Evolutionary conservation across 2,329 filamentous ascomycete genomes (phyloP).

Genomic region (Stagonosporopsis chrysanthemi): DNA sequence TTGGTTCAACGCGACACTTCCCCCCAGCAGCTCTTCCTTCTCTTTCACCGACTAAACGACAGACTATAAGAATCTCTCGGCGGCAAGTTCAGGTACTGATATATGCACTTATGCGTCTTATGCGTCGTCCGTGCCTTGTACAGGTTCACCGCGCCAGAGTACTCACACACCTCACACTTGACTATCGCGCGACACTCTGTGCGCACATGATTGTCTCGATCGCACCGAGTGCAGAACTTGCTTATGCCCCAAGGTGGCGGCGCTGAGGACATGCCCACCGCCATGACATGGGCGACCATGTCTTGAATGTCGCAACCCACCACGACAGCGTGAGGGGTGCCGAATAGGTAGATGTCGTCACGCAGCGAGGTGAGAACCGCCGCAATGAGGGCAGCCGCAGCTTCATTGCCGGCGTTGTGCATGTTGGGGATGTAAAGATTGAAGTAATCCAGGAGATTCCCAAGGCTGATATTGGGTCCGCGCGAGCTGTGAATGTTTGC

Average conservation of each 20-base stretch:
- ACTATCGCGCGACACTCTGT: neutral
- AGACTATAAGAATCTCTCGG: neutral
- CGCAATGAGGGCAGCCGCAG: too few relatives aligned
- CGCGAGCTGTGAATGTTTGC: neutral
- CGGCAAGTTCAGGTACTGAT: neutral
- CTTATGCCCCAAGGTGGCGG: neutral
- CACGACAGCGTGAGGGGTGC: neutral
- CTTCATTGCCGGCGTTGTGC: too few relatives aligned
- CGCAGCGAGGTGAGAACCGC: too few relatives aligned
- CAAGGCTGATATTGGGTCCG: conserved; percentile 20
- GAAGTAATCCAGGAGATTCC: conserved; percentile 19
- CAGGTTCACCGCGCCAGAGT: neutral
- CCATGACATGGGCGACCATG: neutral
- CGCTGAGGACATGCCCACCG: neutral
- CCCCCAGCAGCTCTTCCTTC: too few relatives aligned
- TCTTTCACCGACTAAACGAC: too few relatives aligned
- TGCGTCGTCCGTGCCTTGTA: neutral
- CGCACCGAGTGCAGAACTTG: neutral
- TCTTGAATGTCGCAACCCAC: neutral
- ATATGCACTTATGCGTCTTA: neutral
- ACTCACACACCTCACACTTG: neutral
- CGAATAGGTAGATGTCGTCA: too few relatives aligned
- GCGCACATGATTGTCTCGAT: neutral
- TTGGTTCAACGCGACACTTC: too few relatives aligned
- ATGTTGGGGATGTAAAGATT: neutral